phyloP scores from a whole-genome alignment of 2,329 filamentous ascomycete species.

The Coniochaeta prunicola region DNA sequence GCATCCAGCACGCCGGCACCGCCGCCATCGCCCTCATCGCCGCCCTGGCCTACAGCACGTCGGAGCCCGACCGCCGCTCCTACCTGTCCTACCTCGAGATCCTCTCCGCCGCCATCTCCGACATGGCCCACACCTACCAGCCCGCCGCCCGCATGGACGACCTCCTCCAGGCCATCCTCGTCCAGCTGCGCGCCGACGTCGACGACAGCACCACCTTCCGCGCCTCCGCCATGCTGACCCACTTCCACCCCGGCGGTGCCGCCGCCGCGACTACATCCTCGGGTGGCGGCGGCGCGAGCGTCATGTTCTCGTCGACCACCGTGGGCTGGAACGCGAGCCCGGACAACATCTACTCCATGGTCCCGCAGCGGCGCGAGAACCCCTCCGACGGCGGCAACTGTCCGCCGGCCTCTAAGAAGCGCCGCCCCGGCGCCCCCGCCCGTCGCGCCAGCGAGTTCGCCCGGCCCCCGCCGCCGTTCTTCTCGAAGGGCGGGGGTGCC shows the following conservation, averaged over 20 bases:
- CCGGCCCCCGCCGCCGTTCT: conserved; percentile 21
- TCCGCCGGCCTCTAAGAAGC: conserved; percentile 19
- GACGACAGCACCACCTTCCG: conserved; percentile 6
- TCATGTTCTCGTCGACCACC: background rate
- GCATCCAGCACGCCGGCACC: conserved; percentile 46
- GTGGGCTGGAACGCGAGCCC: conserved; percentile 3
- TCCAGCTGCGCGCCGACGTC: conserved; percentile 33
- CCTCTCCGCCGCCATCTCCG: conserved; percentile 40
- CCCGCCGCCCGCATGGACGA: conserved; percentile 46
- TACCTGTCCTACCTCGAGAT: conserved; percentile 43
- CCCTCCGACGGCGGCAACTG: conserved; percentile 13
- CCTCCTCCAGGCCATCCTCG: conserved; percentile 43
- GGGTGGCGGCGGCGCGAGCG: background rate
- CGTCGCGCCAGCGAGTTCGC: conserved; percentile 23
- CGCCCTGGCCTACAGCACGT: conserved; percentile 27
- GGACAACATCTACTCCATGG: conserved; percentile 14
- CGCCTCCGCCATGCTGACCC: conserved; percentile 2
- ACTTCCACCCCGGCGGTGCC: conserved; percentile 2
- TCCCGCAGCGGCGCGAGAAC: conserved; percentile 23
- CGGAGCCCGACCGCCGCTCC: conserved; percentile 27
- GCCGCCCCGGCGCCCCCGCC: conserved; percentile 16
- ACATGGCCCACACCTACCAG: conserved; percentile 46
- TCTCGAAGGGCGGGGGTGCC: conserved; percentile 3
- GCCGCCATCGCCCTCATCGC: conserved; percentile 47
- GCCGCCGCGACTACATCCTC: background rate